Conservation (phyloP, 2,329 filamentous ascomycete species). For the Fusarium sp. region DNA sequence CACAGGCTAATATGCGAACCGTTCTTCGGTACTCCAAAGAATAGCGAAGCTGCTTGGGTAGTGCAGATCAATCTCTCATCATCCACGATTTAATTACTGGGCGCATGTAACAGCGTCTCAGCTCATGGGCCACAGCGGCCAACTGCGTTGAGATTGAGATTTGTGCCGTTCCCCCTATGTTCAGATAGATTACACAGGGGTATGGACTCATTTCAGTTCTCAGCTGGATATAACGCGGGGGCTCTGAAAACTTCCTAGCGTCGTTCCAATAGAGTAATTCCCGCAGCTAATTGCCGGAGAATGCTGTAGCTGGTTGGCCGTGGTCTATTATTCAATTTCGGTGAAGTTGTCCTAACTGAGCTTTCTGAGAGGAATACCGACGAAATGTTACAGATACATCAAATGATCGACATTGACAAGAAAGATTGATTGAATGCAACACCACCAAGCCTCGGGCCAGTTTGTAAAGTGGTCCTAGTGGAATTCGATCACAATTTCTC, state of each 20-base stretch:
- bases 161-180: slow-evolving; percentile 20
- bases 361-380: neutral
- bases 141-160: slow-evolving; percentile 15
- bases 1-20: slow-evolving; percentile 33
- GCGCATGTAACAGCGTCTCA: neutral
- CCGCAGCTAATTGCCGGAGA: slow-evolving; percentile 24
- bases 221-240: slow-evolving; percentile 28
- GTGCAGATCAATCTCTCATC: slow-evolving; percentile 17
- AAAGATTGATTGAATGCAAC: slow-evolving; percentile 10
- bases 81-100: slow-evolving; percentile 15
- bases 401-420: slow-evolving; percentile 16
- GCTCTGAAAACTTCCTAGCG: slow-evolving; percentile 9
- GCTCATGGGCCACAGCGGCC: slow-evolving; percentile 20
- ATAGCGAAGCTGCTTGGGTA: slow-evolving; percentile 5
- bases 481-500: slow-evolving; percentile 28
- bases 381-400: slow-evolving; percentile 1
- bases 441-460: neutral
- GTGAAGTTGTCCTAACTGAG: slow-evolving; percentile 7
- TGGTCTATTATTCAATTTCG: slow-evolving; percentile 16
- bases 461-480: slow-evolving; percentile 1
- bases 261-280: slow-evolving; percentile 8
- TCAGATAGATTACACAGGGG: slow-evolving; percentile 25
- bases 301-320: neutral
- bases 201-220: slow-evolving; percentile 33
- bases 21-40: slow-evolving; percentile 14